Evolutionary conservation across 352 stramenopile genomes (phyloP).

Genomic region (Phytophthora pini): DNA sequence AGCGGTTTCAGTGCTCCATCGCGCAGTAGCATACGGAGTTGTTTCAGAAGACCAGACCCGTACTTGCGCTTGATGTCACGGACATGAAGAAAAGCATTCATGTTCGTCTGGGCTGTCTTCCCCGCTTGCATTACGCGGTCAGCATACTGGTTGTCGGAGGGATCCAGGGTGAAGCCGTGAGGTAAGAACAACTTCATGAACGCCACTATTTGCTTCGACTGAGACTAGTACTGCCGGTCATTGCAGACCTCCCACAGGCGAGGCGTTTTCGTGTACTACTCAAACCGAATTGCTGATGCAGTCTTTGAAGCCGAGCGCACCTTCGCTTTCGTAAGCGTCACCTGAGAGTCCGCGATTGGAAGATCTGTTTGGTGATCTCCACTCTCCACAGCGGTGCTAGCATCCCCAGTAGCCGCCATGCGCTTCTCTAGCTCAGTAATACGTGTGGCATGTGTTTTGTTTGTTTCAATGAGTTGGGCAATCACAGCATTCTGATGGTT

Average conservation of each 20-base stretch:
- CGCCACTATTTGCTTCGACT: conserved; percentile 7
- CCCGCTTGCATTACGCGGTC: neutral
- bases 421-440: too few relatives aligned
- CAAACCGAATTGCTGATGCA: conserved; percentile 5
- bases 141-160: neutral
- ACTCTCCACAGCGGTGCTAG: too few relatives aligned
- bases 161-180: conserved; percentile 5
- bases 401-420: too few relatives aligned
- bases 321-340: neutral
- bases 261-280: neutral
- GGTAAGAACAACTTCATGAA: conserved; percentile 20
- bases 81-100: conserved; percentile 4
- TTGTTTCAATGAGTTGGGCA: too few relatives aligned
- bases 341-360: neutral
- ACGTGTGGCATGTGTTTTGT: too few relatives aligned
- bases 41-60: neutral
- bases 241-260: conserved; percentile 5
- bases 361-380: neutral
- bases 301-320: neutral
- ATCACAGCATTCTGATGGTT: too few relatives aligned
- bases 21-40: too few relatives aligned
- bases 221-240: conserved; percentile 7
- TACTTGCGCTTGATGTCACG: conserved; percentile 12
- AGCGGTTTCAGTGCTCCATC: too few relatives aligned
- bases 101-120: conserved; percentile 6